Evolutionary conservation across 176 grass and related monocot species (phyloP).

Genomic region (Hsuehochloa calcarea): DNA sequence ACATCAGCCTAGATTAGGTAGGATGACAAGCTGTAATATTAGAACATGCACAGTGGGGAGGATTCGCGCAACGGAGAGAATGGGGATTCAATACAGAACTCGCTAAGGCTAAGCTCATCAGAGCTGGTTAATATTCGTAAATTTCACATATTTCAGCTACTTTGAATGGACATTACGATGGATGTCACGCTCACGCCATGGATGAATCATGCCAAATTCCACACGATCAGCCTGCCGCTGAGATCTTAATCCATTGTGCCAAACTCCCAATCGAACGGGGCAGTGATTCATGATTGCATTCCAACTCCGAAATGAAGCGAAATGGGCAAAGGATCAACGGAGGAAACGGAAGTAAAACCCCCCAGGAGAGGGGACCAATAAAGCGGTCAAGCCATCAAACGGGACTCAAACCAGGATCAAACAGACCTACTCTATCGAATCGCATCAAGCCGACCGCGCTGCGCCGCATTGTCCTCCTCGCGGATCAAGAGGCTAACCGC

Average conservation of each 20-base stretch:
- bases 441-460: neutral
- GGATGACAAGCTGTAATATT: neutral
- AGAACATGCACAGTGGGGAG: neutral
- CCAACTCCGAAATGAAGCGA: neutral
- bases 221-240: neutral
- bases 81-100: neutral
- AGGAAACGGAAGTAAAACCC: neutral
- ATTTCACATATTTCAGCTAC: neutral
- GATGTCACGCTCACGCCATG: neutral
- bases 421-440: neutral
- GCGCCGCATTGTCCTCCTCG: neutral
- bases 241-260: neutral
- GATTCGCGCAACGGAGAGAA: neutral
- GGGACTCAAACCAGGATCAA: conserved; percentile 4
- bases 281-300: neutral
- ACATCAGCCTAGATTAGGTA: neutral
- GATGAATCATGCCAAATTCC: neutral
- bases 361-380: neutral
- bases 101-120: neutral
- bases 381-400: conserved; percentile 14
- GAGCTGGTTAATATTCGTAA: neutral
- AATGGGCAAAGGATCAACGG: neutral
- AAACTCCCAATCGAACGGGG: neutral
- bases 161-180: neutral
- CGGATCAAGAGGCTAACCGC: neutral